Evolutionary conservation across 257 asterid genomes (phyloP), one percentile per base, ranked within the genome.

Genomic region (Penstemon eatonii): DNA sequence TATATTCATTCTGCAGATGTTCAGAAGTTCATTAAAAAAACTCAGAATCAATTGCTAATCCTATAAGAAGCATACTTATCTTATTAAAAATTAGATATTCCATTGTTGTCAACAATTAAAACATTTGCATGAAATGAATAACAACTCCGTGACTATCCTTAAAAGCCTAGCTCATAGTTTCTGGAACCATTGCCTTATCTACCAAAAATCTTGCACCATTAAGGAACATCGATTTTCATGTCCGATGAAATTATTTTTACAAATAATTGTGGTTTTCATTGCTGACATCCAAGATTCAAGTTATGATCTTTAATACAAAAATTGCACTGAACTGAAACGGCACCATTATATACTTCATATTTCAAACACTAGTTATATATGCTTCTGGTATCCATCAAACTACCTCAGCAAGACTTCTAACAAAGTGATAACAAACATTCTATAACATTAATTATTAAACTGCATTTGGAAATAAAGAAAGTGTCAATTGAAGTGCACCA

Each of bases 1-100:
- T 87, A 78, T 89, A 89, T 77, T 89, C 92, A 55, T 79, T 85
- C 96, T 87, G 90, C 55, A 63, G 55, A 71, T 66, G 73, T 51
- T 69, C 18, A 68, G 41, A 71, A 43, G 43, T 64, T 46, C 49
- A 60, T 57, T 59, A 74, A 61, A 33, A 69, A 70, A 41, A 38
- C 41, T 69, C 36, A 70, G 60, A 55, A 73, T 54, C 74, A 54
- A 63, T 18, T 36, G 42, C 33, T 46, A 64, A 25, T 43, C 64
- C 33, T 36, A 66, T 60, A 37, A 65, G 53, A 59, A 43, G 40
- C 36, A 52, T 11, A 41, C 38, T 51, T 39, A 50, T 15, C 36
- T 37, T 25, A 7, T 15, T 15, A 55, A 25, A 52, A 60, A 38
- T 40, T n/a, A 59, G 59, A 19, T 18, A 44, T 46, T 66, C 7